Evolutionary conservation across 805 yeast genomes (phyloP).

Genomic region (Ogataea corticis): DNA sequence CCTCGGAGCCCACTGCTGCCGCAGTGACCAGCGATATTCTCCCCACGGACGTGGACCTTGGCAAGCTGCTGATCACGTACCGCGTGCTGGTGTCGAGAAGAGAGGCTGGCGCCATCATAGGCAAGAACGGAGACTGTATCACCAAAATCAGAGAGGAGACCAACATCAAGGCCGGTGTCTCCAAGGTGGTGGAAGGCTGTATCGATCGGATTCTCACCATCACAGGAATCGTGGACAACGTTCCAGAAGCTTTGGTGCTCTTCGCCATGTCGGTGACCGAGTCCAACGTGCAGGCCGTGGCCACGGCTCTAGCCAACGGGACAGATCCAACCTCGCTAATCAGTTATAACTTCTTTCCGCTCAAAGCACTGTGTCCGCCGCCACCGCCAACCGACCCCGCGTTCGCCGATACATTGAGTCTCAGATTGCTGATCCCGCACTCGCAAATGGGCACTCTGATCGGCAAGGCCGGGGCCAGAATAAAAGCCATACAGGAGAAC

Average conservation of each 20-base stretch:
- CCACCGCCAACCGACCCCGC: conserved; percentile 53
- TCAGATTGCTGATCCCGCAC: conserved; percentile 78
- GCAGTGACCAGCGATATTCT: conserved; percentile 15
- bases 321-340: conserved; percentile 35
- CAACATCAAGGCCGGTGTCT: conserved; percentile 82
- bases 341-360: conserved; percentile 55
- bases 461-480: conserved; percentile 79
- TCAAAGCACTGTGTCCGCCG: conserved; percentile 56
- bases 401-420: conserved; percentile 50
- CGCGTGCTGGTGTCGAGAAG: conserved; percentile 75
- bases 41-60: conserved; percentile 29
- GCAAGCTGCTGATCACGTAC: conserved; percentile 36
- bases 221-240: conserved; percentile 68
- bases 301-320: conserved; percentile 25
- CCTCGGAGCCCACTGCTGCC: conserved; percentile 19
- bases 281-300: conserved; percentile 32
- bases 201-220: conserved; percentile 82
- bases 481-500: conserved; percentile 72
- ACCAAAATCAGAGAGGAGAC: conserved; percentile 74
- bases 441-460: conserved; percentile 86
- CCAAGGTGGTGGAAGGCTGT: conserved; percentile 76
- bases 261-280: conserved; percentile 67
- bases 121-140: conserved; percentile 78
- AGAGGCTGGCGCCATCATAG: conserved; percentile 90
- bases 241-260: conserved; percentile 67